phyloP scores from a whole-genome alignment of 768 basidiomycete genomes.

The Strobilomyces confusus region DNA sequence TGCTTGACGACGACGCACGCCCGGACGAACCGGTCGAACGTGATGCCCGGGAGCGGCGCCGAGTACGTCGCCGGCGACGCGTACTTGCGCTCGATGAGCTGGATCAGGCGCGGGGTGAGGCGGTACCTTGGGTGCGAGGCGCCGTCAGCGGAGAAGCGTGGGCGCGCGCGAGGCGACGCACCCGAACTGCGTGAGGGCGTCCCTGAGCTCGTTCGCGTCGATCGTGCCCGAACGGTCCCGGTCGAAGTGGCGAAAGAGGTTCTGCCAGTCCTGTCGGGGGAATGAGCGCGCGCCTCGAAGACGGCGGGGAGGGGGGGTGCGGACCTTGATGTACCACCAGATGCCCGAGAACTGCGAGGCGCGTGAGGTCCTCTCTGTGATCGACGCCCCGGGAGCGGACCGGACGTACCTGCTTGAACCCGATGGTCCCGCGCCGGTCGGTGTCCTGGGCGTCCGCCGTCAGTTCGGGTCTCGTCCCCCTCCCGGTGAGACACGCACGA shows the following conservation, averaged over 20 bases:
- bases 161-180: conserved; percentile 25
- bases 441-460: conserved; percentile 42
- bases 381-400: no score
- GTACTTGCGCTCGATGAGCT: conserved; percentile 74
- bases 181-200: conserved; percentile 75
- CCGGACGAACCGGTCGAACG: conserved; percentile 84
- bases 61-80: conserved; percentile 39
- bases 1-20: conserved; percentile 83
- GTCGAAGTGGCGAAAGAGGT: conserved; percentile 80
- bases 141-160: no score
- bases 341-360: conserved; percentile 56
- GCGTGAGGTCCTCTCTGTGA: no score
- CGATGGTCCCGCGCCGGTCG: conserved; percentile 74
- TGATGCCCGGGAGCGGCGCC: conserved; percentile 53
- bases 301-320: background rate
- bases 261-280: conserved; percentile 66
- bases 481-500: conserved; percentile 45
- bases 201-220: conserved; percentile 60
- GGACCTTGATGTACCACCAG: conserved; percentile 75
- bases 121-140: conserved; percentile 41
- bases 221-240: conserved; percentile 80
- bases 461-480: background rate
- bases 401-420: conserved; percentile 63
- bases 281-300: background rate
- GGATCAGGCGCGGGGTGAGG: conserved; percentile 61